Evolutionary conservation across 805 yeast genomes (phyloP).

Genomic region (Torulaspora quercuum): DNA sequence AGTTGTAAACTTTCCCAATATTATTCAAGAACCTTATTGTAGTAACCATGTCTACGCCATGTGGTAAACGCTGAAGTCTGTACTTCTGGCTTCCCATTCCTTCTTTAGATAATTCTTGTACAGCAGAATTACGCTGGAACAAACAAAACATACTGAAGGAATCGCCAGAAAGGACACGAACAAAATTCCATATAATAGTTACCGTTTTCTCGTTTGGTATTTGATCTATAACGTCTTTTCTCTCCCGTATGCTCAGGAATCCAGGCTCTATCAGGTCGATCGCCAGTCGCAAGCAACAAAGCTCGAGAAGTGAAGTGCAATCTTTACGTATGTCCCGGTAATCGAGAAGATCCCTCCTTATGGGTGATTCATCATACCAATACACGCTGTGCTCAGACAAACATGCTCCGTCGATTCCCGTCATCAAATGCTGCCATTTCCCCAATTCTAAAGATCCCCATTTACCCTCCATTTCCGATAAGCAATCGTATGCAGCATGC

Average conservation of each 20-base stretch:
- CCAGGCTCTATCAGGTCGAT: neutral
- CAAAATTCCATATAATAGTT: conserved; percentile 5
- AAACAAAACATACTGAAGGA: conserved; percentile 2
- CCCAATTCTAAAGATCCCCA: no score
- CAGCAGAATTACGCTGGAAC: no score
- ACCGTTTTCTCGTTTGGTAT: conserved; percentile 1
- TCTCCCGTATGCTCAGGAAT: neutral
- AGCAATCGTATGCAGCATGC: no score
- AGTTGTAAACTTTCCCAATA: conserved; percentile 1
- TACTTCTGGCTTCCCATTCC: neutral
- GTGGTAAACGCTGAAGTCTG: neutral
- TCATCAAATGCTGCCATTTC: no score
- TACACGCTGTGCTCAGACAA: no score
- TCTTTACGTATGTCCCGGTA: no score
- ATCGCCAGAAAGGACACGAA: conserved; percentile 5
- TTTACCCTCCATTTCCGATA: no score
- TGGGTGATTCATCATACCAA: no score
- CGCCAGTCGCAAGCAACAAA: conserved; percentile 3
- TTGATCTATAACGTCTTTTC: neutral
- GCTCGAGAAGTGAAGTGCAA: neutral
- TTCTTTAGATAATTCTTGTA: no score
- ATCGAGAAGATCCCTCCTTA: no score
- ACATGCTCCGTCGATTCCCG: no score
- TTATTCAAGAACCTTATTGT: conserved; percentile 9
- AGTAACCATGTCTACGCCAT: conserved; percentile 2